These are phyloP conservation scores for Colletotrichum aenigma DNA, from an alignment of 2,329 filamentous ascomycete genomes.

Conservation along the genomic window DNA sequence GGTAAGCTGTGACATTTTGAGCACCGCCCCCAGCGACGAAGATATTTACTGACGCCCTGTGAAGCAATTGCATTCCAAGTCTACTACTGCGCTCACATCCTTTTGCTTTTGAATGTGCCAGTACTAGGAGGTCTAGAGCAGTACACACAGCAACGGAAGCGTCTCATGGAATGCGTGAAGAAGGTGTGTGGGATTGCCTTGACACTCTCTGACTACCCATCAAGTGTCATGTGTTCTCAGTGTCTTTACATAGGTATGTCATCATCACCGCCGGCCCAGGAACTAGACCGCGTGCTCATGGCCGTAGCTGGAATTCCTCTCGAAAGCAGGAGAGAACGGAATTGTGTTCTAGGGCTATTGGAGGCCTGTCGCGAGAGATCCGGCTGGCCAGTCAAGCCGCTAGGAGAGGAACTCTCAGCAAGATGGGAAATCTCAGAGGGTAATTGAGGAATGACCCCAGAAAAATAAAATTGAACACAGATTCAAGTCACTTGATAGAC, in stretches of 20 bases:
- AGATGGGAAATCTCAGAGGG: background rate
- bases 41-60: background rate
- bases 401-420: background rate
- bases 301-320: constrained; percentile 5
- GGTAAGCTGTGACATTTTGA: background rate
- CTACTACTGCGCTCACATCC: constrained; percentile 22
- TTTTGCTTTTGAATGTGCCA: constrained; percentile 22
- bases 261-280: no score
- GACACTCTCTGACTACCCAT: constrained; percentile 24
- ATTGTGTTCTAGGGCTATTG: background rate
- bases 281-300: background rate
- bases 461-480: background rate
- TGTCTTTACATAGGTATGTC: constrained; percentile 23
- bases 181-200: constrained; percentile 26
- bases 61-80: constrained; percentile 23
- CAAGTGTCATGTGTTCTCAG: constrained; percentile 27
- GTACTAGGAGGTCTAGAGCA: constrained; percentile 19
- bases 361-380: background rate
- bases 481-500: background rate
- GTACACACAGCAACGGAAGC: constrained; percentile 21
- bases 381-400: constrained; percentile 6
- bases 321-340: background rate
- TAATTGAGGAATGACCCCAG: background rate
- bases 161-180: constrained; percentile 22
- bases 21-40: background rate